Percentiles rank a stretch among this genome's conserved stretches.
Conservation (phyloP, 805 yeast species). For the Candida nonsorbophila region DNA sequence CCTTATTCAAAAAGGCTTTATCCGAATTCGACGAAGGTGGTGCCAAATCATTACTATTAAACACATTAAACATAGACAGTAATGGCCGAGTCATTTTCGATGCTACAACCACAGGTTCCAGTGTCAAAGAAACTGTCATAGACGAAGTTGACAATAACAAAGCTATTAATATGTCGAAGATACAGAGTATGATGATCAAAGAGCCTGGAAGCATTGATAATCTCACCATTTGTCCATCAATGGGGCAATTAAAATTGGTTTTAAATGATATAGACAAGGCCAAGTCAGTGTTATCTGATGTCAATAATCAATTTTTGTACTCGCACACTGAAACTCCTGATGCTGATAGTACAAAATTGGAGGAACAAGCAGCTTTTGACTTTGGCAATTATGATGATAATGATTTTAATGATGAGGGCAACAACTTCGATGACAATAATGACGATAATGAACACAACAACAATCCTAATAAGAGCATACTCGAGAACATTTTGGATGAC, state of each 20-base stretch:
- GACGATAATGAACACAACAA: slow-evolving; percentile 6
- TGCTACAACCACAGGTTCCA: slow-evolving; percentile 38
- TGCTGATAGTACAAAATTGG: slow-evolving; percentile 5
- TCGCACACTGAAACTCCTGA: slow-evolving; percentile 7
- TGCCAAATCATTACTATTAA: slow-evolving; percentile 61
- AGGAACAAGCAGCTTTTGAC: slow-evolving; percentile 6
- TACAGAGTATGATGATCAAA: slow-evolving; percentile 17
- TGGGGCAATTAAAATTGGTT: slow-evolving; percentile 54
- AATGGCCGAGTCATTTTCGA: slow-evolving; percentile 61
- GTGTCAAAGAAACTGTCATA: slow-evolving; percentile 5
- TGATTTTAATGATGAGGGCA: slow-evolving; percentile 11
- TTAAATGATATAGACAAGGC: slow-evolving; percentile 46
- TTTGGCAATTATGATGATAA: slow-evolving; percentile 12
- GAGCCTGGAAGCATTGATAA: slow-evolving; percentile 14
- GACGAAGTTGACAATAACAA: slow-evolving; percentile 12
- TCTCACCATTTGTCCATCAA: slow-evolving; percentile 63
- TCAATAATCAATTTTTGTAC: slow-evolving; percentile 29
- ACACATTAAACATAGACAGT: slow-evolving; percentile 52
- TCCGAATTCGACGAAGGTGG: slow-evolving; percentile 84
- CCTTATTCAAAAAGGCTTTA: slow-evolving; percentile 66
- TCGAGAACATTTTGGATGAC: slow-evolving; percentile 6
- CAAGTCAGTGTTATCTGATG: slow-evolving; percentile 35
- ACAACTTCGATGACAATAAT: slow-evolving; percentile 4
- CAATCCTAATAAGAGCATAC: slow-evolving; percentile 6
- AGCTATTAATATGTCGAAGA: slow-evolving; percentile 12